Evolutionary conservation across 192 early-diverging fungal genomes (phyloP), one percentile per base, ranked within the genome.

Genomic region (Chytriomyces confervae): DNA sequence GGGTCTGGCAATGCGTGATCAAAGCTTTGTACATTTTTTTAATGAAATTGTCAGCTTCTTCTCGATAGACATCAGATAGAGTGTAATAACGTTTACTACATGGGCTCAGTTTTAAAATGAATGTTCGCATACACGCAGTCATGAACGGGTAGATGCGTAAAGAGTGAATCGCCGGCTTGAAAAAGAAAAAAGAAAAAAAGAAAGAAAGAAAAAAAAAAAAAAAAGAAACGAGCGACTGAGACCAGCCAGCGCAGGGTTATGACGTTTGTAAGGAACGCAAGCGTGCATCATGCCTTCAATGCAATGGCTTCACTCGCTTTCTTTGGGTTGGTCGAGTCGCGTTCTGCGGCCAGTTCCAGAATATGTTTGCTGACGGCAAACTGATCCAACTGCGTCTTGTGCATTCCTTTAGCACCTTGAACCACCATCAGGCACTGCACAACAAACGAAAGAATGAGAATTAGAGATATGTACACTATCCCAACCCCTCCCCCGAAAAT

Each of bases 1-100:
- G 61, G 1, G 79, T 29, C 20, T 80, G 83, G 69, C 72, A 75
- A 48, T 84, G 83, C 18, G 73, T 5, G 46, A 84, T 69, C 1
- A 84, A 66, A 27, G 69, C 7, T 36, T 80, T 80, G 73, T 80
- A 72, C 61, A 71, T 79, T 60, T 6, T 8, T 36, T 36, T 4
- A 36, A 36, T 36, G 36, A 36, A 36, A 36, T 36, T 36, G 36
- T 36, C 36, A 36, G 36, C 36, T 36, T 36, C 24, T 36, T 36
- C 36, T 36, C 2, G 36, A 4, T 36, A 36, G 36, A 36, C 36
- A 36, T 3, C 36, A 36, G 36, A 36, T 2, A 36, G 36, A 36
- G 36, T 36, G 1, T 36, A 36, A 36, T 36, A 36, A 36, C 2
- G 36, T 36, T 36, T 36, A 36, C 36, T 36, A 1, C 36, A 36